Base-by-base conservation (phyloP, 208 protist genomes). In the Leishmania amazonensis region DNA sequence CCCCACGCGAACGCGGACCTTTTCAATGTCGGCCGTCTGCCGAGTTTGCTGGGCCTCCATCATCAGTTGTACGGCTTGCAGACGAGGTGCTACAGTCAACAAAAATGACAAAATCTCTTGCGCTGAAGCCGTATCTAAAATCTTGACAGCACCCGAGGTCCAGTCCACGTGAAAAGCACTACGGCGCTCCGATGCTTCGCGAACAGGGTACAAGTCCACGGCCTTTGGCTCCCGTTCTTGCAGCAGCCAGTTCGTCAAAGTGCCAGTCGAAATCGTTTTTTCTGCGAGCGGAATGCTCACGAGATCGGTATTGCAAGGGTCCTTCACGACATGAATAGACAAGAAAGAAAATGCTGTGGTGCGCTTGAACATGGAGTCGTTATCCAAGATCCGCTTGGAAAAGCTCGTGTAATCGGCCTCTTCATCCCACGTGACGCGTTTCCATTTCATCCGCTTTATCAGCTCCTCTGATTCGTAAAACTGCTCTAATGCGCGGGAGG, bases 391-490 rank as follows among this genome's bases (percentile, higher is more conserved):
- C 9, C 95, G 88, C 62, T 91, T 89, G n/a, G 94, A 94, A 85
- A 98, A 97, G 57, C 85, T 87, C 0, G 83, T 76, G 83, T 97
- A 98, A 81, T 98, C 95, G 1, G 94, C 96, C 17, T 92, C 89
- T 3, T 97, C 94, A 78, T 98, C 94, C 93, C 95, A 98, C 9
- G 96, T 98, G 8, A 98, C 89, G 28, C 93, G 84, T 79, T 98
- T 98, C 94, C 95, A 98, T 80, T 98, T 98, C 90, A 98, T 97
- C 17, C 83, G 76, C 81, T 98, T 98, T 21, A 91, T 87, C 4
- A 98, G 80, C 57, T 98, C 95, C 77, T 98, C 88, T 8, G 94
- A 97, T 77, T 98, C 92, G 83, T 98, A 97, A 78, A 91, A 98
- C 72, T 97, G 93, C 40, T 86, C 91, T 85, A 97, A 89, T 0